These are phyloP conservation scores for Thermochaetoides thermophila DNA, from an alignment of 495 filamentous ascomycete genomes.

Conservation along the genomic window DNA sequence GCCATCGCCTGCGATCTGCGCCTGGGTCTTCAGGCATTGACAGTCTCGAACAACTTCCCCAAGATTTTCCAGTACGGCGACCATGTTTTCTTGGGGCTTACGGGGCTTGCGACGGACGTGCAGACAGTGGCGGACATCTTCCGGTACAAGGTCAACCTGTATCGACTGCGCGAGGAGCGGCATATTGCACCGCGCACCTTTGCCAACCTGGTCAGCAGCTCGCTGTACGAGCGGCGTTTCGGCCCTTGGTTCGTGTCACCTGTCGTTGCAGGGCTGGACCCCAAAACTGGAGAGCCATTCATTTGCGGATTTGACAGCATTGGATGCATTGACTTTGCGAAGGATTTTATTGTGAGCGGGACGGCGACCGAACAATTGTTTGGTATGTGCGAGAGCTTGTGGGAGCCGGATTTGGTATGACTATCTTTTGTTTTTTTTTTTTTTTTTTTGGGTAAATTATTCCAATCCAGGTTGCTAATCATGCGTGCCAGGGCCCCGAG, in stretches of 20 bases:
- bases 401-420: slow-evolving; percentile 90
- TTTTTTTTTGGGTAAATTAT: background rate
- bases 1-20: slow-evolving; percentile 98
- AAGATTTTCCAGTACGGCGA: slow-evolving; percentile 98
- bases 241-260: slow-evolving; percentile 92
- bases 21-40: slow-evolving; percentile 89
- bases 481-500: slow-evolving; percentile 51
- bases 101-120: slow-evolving; percentile 91
- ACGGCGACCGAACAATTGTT: slow-evolving; percentile 95
- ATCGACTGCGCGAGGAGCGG: slow-evolving; percentile 94
- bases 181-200: slow-evolving; percentile 86
- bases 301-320: slow-evolving; percentile 99
- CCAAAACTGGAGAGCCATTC: slow-evolving; percentile 82
- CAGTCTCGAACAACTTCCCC: slow-evolving; percentile 98
- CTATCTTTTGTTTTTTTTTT: background rate
- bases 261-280: slow-evolving; percentile 86
- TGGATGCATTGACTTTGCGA: slow-evolving; percentile 97
- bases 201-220: slow-evolving; percentile 83
- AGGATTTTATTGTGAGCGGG: slow-evolving; percentile 96
- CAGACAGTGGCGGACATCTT: slow-evolving; percentile 91
- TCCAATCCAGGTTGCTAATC: background rate
- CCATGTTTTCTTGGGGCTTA: slow-evolving; percentile 81
- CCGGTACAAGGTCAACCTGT: slow-evolving; percentile 99
- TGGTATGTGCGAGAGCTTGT: slow-evolving; percentile 94
- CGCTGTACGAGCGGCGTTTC: slow-evolving; percentile 87